Base-by-base conservation (phyloP, 2,329 filamentous ascomycete species). In the Nannizziopsis barbatae region DNA sequence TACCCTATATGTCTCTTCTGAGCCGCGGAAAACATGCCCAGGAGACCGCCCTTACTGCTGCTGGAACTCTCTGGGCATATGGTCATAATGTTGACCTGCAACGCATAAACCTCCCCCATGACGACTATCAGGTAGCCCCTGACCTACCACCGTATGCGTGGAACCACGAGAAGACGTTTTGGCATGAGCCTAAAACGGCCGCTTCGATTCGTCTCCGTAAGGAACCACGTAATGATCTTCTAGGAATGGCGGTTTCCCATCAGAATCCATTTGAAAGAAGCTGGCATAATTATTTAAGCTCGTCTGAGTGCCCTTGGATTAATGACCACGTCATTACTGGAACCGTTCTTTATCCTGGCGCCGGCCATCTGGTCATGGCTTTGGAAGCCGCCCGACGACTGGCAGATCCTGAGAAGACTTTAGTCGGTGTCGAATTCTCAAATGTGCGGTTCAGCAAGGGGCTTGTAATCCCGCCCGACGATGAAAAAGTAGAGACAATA, bases 181-280 rank as follows among this genome's bases (percentile, higher is more conserved):
- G 57, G 57, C n/a, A 17, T 12, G 55, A 57, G 31, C 52, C 54
- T 11, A 1, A 40, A 53, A 2, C 53, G 50, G 10, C 42, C 42
- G 17, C 53, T 57, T 18, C 57, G 53, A 50, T 3, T 17, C 41
- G 8, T 52, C 51, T 27, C 15, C 44, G 18, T 15, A 37, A 40
- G 74, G 74, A 63, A 72, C 12, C 71, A 72, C 42, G 59, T 71
- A 55, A 58, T 37, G 56, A 59, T 22, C 45, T 62, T 2, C 43
- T 61, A 1, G 59, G 59, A 8, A 45, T 36, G 0, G 59, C 57
- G 0, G 53, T 60, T 15, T 50, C 57, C 11, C 63, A 65, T 49
- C 52, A 55, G 30, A 40, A 51, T 15, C 47, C 52, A 10, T 33
- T 57, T 1, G 55, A 63, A 11, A 66, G 68, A 0, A 43, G 50